These are phyloP conservation scores for Penicillium glabrum DNA, from an alignment of 2,329 filamentous ascomycete species.

Conservation along the genomic window DNA sequence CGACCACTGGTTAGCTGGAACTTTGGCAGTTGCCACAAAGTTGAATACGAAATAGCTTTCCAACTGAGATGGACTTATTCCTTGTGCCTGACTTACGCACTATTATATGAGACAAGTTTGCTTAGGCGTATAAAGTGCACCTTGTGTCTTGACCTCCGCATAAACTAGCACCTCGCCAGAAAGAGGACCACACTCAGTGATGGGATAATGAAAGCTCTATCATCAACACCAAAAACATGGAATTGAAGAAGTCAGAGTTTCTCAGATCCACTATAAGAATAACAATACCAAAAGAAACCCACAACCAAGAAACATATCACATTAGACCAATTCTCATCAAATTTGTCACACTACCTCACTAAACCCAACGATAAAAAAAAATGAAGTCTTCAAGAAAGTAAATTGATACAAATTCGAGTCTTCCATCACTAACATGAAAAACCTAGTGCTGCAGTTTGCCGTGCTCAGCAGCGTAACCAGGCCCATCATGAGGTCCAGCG, in stretches of 20 bases:
- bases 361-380: background rate
- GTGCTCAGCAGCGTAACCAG: background rate
- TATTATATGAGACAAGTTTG: too few species aligned
- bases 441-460: background rate
- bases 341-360: background rate
- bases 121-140: too few species aligned
- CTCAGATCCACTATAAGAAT: background rate
- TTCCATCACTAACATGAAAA: background rate
- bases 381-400: background rate
- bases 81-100: too few species aligned
- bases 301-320: background rate
- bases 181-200: too few species aligned
- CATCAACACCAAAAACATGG: background rate
- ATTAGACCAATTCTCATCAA: background rate
- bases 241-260: background rate
- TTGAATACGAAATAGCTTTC: background rate
- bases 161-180: too few species aligned
- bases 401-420: background rate
- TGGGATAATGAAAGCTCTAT: too few species aligned
- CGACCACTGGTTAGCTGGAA: background rate
- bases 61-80: too few species aligned
- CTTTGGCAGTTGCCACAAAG: background rate
- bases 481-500: conserved; percentile 5
- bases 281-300: background rate
- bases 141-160: too few species aligned